Percentiles rank a stretch among this genome's conserved stretches.
Conservation (phyloP, 805 yeast genomes). For the Barnettozyma vustinii region DNA sequence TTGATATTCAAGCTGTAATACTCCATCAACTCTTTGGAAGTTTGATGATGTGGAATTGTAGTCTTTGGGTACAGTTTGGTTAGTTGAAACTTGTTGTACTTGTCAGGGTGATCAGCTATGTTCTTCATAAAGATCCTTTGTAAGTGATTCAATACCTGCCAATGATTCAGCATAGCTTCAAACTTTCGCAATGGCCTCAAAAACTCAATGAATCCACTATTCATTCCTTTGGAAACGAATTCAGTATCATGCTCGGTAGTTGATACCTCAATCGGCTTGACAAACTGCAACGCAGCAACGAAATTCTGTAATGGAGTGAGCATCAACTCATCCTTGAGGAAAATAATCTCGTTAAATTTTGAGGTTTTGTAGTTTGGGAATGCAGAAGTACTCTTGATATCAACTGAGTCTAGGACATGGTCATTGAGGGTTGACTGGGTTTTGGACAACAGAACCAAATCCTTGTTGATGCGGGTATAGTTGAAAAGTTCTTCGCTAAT, state of each 20-base stretch:
- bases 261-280: constrained; percentile 4
- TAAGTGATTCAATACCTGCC: constrained; percentile 10
- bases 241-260: not conserved
- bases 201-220: constrained; percentile 6
- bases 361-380: constrained; percentile 12
- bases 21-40: not conserved
- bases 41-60: not conserved
- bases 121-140: constrained; percentile 4
- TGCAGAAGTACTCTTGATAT: constrained; percentile 7
- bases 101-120: not conserved
- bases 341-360: constrained; percentile 7
- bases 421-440: constrained; percentile 5
- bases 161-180: constrained; percentile 10
- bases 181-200: constrained; percentile 3
- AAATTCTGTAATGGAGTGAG: constrained; percentile 12
- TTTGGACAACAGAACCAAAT: constrained; percentile 3
- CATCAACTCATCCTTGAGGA: constrained; percentile 8
- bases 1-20: constrained; percentile 7
- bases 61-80: constrained; percentile 9
- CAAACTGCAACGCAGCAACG: constrained; percentile 8
- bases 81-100: constrained; percentile 2
- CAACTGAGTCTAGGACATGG: constrained; percentile 6
- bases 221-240: constrained; percentile 7
- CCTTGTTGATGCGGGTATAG: not conserved
- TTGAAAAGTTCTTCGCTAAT: constrained; percentile 7